Evolutionary conservation across 306 rosid genomes (phyloP), one percentile per base, ranked within the genome.

Genomic region (Senna siamea): DNA sequence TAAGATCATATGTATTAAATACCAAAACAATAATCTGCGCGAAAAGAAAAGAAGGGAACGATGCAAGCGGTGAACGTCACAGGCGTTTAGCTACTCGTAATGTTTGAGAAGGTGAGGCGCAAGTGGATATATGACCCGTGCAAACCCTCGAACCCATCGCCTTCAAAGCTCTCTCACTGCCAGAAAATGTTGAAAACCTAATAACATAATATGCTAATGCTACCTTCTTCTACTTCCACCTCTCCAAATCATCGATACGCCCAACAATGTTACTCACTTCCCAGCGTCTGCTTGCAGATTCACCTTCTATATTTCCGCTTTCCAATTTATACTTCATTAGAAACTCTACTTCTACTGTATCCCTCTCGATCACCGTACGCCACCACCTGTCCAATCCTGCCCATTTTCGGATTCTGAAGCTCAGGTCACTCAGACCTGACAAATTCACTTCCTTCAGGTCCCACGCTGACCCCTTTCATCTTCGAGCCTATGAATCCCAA

Each of bases 191-290:
- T 60, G 1, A 8, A 34, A 30, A 30, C 65, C 60, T 12, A 8
- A 41, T 9, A 26, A 2, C 62, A 26, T 56, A 12, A 23, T 32
- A 32, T 30, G 22, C 13, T 58, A 30, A 37, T 37, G 40, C 40
- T 37, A 37, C 40, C 40, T 37, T 7, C 48, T 61, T 38, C 50
- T 61, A 3, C 67, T 6, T 61, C 30, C 5, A 17, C 30, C 23
- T 5, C 14, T 37, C 30, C 20, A 2, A 62, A 18, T 62, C 68
- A 18, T 14, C 50, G 22, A 47, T 51, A 37, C 55, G 20, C 50
- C 46, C 28, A 23, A 81, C 84, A 70, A 91, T 91, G 94, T 73
- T 89, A 46, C 75, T 87, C 80, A 63, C 90, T 67, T 79, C 58
- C 55, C 83, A 60, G 4, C 69, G 51, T 5, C 78, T 85, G 19